These are phyloP conservation scores for Citrullus amarus DNA, from an alignment of 306 rosid species.

Conservation along the genomic window DNA sequence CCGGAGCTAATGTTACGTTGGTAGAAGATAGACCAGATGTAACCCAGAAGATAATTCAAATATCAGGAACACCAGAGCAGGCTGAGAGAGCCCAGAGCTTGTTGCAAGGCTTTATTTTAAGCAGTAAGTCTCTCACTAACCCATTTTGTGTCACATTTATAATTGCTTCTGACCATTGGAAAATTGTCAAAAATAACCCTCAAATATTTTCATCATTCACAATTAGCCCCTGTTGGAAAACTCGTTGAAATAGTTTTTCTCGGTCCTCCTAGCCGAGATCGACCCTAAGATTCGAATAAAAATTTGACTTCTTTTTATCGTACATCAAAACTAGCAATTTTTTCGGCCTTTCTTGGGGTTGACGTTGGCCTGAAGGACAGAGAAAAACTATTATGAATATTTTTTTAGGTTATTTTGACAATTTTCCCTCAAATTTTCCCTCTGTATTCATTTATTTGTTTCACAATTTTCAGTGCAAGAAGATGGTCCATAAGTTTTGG, in stretches of 20 bases:
- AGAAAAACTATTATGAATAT: too few relatives aligned
- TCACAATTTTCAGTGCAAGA: constrained; percentile 67
- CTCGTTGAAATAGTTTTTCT: too few relatives aligned
- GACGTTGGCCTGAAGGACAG: too few relatives aligned
- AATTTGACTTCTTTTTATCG: too few relatives aligned
- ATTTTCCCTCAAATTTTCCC: background rate
- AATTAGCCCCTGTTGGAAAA: too few relatives aligned
- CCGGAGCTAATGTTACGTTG: constrained; percentile 86
- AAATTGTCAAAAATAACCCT: too few relatives aligned
- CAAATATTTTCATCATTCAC: too few relatives aligned
- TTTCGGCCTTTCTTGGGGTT: too few relatives aligned
- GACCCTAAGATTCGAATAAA: too few relatives aligned
- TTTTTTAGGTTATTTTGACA: too few relatives aligned
- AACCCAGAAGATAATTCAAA: constrained; percentile 67
- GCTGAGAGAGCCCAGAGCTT: constrained; percentile 97
- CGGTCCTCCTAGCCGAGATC: too few relatives aligned
- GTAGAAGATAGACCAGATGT: constrained; percentile 76
- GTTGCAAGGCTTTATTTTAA: constrained; percentile 92
- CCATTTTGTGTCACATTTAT: background rate
- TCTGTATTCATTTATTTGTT: background rate
- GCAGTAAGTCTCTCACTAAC: constrained; percentile 49
- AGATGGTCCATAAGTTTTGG: constrained; percentile 52
- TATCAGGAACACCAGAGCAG: constrained; percentile 93
- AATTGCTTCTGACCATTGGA: background rate
- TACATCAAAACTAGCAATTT: too few relatives aligned